A percentile compares a stretch with the other conserved stretches of the same genome.
Evolutionary conservation across 257 asterid genomes (phyloP).

Genomic region (Lycium ferocissimum): DNA sequence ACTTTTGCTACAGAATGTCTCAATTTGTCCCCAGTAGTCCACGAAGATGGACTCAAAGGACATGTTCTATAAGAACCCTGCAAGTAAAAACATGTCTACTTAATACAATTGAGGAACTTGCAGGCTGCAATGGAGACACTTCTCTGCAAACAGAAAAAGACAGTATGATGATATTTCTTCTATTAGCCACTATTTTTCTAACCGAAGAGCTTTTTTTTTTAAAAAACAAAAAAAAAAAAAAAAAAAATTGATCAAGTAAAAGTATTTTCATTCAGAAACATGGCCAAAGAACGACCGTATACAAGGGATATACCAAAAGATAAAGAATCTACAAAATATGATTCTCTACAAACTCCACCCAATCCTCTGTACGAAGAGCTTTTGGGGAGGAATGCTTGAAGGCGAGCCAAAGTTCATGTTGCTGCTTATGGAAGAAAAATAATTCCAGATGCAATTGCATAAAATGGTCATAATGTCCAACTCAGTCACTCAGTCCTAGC

Average conservation of each 20-base stretch:
- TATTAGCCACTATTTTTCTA: background rate
- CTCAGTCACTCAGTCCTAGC: background rate
- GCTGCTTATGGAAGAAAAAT: background rate
- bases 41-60: constrained; percentile 32
- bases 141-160: background rate
- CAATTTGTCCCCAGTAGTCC: constrained; percentile 36
- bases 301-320: too few relatives aligned
- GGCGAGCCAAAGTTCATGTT: background rate
- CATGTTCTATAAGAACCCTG: constrained; percentile 43
- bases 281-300: too few relatives aligned
- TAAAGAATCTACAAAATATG: too few relatives aligned
- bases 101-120: background rate
- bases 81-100: constrained; percentile 3
- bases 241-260: too few relatives aligned
- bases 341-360: too few relatives aligned
- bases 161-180: background rate
- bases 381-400: background rate
- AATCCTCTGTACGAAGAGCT: background rate
- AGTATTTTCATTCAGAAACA: too few relatives aligned
- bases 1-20: constrained; percentile 29
- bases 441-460: background rate
- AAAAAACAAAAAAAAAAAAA: too few relatives aligned
- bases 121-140: background rate
- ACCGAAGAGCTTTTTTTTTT: too few relatives aligned
- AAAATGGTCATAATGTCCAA: background rate